A percentile compares a stretch with the other conserved stretches of the same genome.
These are phyloP conservation scores for Claviceps pazoutovae DNA, from an alignment of 2,329 filamentous ascomycete species.

Conservation along the genomic window DNA sequence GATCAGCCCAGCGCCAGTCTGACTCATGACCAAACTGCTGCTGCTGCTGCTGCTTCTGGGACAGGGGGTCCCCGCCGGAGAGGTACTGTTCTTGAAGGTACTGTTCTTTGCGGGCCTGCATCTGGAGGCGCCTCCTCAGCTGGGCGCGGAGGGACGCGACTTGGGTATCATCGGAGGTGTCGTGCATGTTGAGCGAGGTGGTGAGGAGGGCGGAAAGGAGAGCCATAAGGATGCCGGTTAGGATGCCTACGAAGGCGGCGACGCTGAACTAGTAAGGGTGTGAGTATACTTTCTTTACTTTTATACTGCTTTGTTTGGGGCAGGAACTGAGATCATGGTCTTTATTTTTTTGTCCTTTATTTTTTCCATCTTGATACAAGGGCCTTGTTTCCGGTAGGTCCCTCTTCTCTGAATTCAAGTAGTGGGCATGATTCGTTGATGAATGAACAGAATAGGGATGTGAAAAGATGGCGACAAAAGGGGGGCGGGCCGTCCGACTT, in stretches of 20 bases:
- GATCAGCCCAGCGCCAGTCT: slow-evolving; percentile 25
- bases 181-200: slow-evolving; percentile 32
- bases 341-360: not conserved
- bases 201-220: slow-evolving; percentile 41
- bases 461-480: not conserved
- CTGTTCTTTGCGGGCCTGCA: slow-evolving; percentile 2
- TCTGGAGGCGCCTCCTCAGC: not conserved
- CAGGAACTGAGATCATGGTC: not conserved
- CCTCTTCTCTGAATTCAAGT: not conserved
- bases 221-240: slow-evolving; percentile 46
- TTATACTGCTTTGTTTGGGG: no score
- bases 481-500: slow-evolving; percentile 7
- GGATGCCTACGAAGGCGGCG: slow-evolving; percentile 52
- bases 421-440: not conserved
- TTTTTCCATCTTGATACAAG: not conserved
- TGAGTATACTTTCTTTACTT: not conserved
- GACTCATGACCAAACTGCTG: slow-evolving; percentile 16
- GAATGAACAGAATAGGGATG: not conserved
- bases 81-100: slow-evolving; percentile 7
- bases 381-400: no score
- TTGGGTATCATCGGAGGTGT: slow-evolving; percentile 9
- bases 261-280: slow-evolving; percentile 36
- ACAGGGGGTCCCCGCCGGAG: not conserved
- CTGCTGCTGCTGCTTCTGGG: not conserved
- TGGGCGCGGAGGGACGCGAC: slow-evolving; percentile 6